A percentile compares a stretch with the other conserved stretches of the same genome.
Evolutionary conservation across 2,329 filamentous ascomycete genomes (phyloP).

Genomic region (Hypoxylon sp.): DNA sequence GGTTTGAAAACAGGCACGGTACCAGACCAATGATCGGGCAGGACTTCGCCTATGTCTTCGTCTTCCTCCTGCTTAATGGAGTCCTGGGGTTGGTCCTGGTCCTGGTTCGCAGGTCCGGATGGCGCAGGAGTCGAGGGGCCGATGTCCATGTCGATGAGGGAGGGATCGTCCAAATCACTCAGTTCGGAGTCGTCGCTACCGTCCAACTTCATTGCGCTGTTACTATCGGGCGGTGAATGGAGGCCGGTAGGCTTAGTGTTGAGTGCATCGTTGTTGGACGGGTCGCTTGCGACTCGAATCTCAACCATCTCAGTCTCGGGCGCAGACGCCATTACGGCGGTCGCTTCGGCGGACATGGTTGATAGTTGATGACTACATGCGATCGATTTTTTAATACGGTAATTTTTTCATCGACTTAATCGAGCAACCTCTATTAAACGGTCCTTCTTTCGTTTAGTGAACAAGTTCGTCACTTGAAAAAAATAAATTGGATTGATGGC

Average conservation of each 20-base stretch:
- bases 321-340: constrained; percentile 64
- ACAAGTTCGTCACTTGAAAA: constrained; percentile 2
- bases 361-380: constrained; percentile 60
- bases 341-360: constrained; percentile 70
- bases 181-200: constrained; percentile 74
- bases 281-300: constrained; percentile 49
- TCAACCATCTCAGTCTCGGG: constrained; percentile 51
- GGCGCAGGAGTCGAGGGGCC: constrained; percentile 33
- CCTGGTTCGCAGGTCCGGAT: constrained; percentile 23
- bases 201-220: constrained; percentile 72
- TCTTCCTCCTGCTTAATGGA: constrained; percentile 44
- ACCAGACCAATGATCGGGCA: constrained; percentile 91
- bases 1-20: constrained; percentile 95
- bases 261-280: constrained; percentile 53
- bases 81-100: constrained; percentile 38
- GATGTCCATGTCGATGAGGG: constrained; percentile 44
- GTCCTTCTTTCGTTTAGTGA: neutral
- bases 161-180: constrained; percentile 72
- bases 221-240: constrained; percentile 76
- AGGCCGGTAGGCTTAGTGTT: constrained; percentile 63
- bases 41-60: constrained; percentile 80
- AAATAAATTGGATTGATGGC: constrained; percentile 27
- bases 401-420: constrained; percentile 17
- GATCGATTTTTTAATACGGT: constrained; percentile 49
- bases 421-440: constrained; percentile 5